Evolutionary conservation across 306 rosid species (phyloP).

Genomic region (Quercus agrifolia): DNA sequence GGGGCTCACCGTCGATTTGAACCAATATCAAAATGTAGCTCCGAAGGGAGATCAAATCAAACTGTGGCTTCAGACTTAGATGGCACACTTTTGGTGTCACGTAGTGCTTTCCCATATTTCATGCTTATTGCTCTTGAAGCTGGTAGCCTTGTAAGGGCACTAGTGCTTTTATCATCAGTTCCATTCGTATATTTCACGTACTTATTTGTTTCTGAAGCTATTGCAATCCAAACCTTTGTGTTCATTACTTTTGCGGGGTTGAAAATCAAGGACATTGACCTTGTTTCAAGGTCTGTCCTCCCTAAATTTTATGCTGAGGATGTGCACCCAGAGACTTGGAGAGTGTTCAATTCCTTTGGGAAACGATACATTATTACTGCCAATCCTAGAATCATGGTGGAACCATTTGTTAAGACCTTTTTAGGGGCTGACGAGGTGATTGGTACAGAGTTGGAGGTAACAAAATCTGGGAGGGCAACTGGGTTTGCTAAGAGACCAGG

Average conservation of each 20-base stretch:
- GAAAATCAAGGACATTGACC: constrained; percentile 58
- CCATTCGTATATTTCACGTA: constrained; percentile 69
- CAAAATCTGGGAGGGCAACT: constrained; percentile 62
- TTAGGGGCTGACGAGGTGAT: constrained; percentile 79
- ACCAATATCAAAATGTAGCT: constrained; percentile 60
- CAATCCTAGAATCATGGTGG: constrained; percentile 79
- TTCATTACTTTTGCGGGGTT: constrained; percentile 63
- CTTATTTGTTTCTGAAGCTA: constrained; percentile 56
- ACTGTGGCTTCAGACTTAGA: constrained; percentile 81
- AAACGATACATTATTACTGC: constrained; percentile 71
- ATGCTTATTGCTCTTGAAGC: constrained; percentile 92
- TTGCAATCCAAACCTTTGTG: constrained; percentile 55
- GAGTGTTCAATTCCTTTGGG: constrained; percentile 78
- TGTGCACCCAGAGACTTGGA: constrained; percentile 71
- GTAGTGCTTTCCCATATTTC: constrained; percentile 80
- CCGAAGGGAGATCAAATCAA: constrained; percentile 59
- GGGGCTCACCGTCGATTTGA: constrained; percentile 51
- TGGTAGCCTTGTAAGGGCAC: constrained; percentile 66
- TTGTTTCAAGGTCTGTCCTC: constrained; percentile 68
- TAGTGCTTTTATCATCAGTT: constrained; percentile 45
- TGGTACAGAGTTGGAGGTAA: constrained; percentile 62
- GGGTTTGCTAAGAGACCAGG: constrained; percentile 82
- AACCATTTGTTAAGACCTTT: constrained; percentile 61
- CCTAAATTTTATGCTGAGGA: constrained; percentile 79
- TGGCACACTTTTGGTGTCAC: constrained; percentile 71